Evolutionary conservation across 2,329 filamentous ascomycete species (phyloP), one percentile per base, ranked within the genome.

Genomic region (Sclerotinia trifoliorum): DNA sequence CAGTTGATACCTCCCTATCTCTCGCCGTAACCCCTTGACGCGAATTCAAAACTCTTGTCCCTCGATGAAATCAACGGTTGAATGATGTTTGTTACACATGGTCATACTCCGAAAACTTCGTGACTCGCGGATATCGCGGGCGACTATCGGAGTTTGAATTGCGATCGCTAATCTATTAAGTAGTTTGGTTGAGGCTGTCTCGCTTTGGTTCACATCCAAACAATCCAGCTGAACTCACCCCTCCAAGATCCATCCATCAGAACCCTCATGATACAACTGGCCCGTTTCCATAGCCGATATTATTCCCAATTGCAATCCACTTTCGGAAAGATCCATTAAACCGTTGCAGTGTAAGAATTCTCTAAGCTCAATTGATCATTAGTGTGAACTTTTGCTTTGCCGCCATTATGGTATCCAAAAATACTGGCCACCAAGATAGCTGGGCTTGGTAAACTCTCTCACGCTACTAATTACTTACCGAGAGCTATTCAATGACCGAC

Each of bases 81-180:
- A 39, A 39, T 13, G 11, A 13, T 48, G 10, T 15, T 60, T 61
- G 19, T 21, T 48, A 44, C 39, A 39, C 32, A 29, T 17, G 48
- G 24, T n/a, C 24, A 32, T 8, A 52, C n/a, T 52, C 29, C 24
- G 39, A 24, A 26, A 21, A 51, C 24, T 52, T 26, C 48, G 32
- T 65, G 62, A 65, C 62, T 55, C 49, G 24, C 62, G 62, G 17
- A 65, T 65, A 46, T 29, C 49, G 62, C 62, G 62, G 62, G 62
- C 62, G 62, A 65, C 11, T 46, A 44, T 64, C 61, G 61, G 57
- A 61, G 19, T 44, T 61, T 61, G 26, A 46, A 42, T 6, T 29
- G 49, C 11, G 61, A 24, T 64, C 51, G 35, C 57, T 35, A 17
- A 44, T 51, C 19, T 10, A 62, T 44, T 21, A 10, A 64, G 32